Base-by-base conservation (phyloP, 306 rosid species). In the Cucumis sativus region DNA sequence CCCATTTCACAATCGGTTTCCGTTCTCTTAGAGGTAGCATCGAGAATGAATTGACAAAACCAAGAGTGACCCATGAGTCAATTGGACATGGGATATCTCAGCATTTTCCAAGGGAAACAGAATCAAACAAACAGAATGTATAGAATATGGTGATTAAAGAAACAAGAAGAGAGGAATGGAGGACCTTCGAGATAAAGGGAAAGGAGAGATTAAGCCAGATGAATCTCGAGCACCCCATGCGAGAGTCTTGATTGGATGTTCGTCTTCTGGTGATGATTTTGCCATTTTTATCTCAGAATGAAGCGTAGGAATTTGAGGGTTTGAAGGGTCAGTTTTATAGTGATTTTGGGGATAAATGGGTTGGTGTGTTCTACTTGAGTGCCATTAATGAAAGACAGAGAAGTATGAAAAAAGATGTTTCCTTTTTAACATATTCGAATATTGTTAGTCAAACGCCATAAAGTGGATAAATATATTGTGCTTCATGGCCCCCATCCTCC, bases 191-290 rank as follows among this genome's bases (percentile, higher is more conserved):
- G 84, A 82, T 74, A 85, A 85, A 65, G 72, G 80, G 33, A 85
- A 85, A 10, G 85, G 88, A 1, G 84, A 79, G 30, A 85, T 72
- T 28, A 78, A 35, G 0, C 88, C 88, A 65, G 85, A 82, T 59
- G 84, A 3, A 62, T 82, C 85, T 64, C 52, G 68, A 7, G 85
- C 88, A 79, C 84, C 88, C 85, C 84, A 85, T 25, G 84, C 88
- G 28, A 82, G 77, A 66, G 59, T 80, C 58, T 85, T 82, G 13
- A 58, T 77, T 40, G 85, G 88, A 75, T 79, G 88, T 73, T 85
- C 83, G 57, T 84, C 69, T 65, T 79, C 83, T 2, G 84, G 75
- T 65, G 88, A 65, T 65, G 88, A 65, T 77, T 85, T 82, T 8
- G 84, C 85, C 88, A 85, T 85, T 70, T 49, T 45, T 6, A 17